A percentile compares a stretch with the other conserved stretches of the same genome.
Evolutionary conservation across 2,329 filamentous ascomycete species (phyloP).

Genomic region (Clarireedia paspali): DNA sequence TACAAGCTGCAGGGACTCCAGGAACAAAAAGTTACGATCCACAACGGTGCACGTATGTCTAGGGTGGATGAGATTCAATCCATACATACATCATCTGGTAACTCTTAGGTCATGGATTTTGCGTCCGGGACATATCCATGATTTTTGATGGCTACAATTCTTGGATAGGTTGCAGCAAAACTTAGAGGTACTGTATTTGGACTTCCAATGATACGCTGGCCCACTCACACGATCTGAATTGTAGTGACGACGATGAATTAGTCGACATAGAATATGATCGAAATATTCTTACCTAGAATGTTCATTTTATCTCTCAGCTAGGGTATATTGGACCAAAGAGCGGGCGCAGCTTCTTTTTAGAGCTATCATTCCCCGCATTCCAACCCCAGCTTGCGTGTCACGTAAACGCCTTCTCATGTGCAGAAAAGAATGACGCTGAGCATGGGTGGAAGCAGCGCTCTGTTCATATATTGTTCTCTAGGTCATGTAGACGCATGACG

Average conservation of each 20-base stretch:
- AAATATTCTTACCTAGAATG: too few relatives aligned
- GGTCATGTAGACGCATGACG: neutral
- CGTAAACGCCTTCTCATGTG: neutral
- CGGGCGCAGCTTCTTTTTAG: neutral
- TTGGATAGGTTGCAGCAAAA: neutral
- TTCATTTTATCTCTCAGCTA: neutral
- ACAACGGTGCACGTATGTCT: neutral
- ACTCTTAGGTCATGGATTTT: neutral
- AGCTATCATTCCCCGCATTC: slow-evolving; percentile 6
- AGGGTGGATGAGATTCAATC: neutral
- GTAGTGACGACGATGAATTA: neutral
- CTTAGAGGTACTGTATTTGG: too few relatives aligned
- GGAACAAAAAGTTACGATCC: slow-evolving; percentile 4
- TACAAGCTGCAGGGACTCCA: slow-evolving; percentile 6
- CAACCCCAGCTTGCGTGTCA: slow-evolving; percentile 4
- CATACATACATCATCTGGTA: neutral
- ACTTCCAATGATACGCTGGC: neutral
- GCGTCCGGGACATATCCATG: neutral
- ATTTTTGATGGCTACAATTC: neutral
- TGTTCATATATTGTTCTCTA: neutral
- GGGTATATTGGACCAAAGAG: neutral
- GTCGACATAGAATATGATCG: neutral
- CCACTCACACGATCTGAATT: neutral
- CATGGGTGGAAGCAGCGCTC: slow-evolving; percentile 1
- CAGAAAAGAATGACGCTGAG: neutral